These are phyloP conservation scores for Beauveria brongniartii DNA, from an alignment of 2,329 filamentous ascomycete genomes.

Conservation along the genomic window DNA sequence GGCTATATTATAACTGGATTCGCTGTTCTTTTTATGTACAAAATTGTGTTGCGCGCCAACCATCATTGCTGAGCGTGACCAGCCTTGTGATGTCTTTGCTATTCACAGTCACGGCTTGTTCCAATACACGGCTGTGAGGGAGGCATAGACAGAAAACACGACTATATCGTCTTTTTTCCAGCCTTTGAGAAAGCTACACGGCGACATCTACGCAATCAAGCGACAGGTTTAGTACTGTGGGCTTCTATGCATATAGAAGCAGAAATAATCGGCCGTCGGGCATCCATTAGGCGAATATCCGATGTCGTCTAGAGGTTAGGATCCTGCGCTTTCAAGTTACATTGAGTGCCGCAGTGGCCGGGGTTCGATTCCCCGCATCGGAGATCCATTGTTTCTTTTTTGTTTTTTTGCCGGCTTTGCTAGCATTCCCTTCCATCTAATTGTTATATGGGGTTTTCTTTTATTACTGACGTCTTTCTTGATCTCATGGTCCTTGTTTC, in stretches of 20 bases:
- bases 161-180: too few relatives aligned
- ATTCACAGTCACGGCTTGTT: not conserved
- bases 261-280: not conserved
- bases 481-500: too few relatives aligned
- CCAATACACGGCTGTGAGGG: not conserved
- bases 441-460: not conserved
- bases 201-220: not conserved
- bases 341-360: slow-evolving; percentile 7
- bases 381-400: not conserved
- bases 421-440: not conserved
- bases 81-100: not conserved
- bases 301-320: not conserved
- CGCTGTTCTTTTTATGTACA: not conserved
- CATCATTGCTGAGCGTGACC: not conserved
- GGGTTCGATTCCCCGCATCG: slow-evolving; percentile 11
- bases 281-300: not conserved
- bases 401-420: not conserved
- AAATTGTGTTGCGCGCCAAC: too few relatives aligned
- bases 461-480: not conserved
- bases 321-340: not conserved
- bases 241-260: not conserved
- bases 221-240: too few relatives aligned
- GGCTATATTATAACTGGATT: not conserved
- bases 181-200: too few relatives aligned
- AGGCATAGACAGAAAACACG: too few relatives aligned